Base-by-base conservation (phyloP, 768 basidiomycete species). In the Termitomyces sp. region DNA sequence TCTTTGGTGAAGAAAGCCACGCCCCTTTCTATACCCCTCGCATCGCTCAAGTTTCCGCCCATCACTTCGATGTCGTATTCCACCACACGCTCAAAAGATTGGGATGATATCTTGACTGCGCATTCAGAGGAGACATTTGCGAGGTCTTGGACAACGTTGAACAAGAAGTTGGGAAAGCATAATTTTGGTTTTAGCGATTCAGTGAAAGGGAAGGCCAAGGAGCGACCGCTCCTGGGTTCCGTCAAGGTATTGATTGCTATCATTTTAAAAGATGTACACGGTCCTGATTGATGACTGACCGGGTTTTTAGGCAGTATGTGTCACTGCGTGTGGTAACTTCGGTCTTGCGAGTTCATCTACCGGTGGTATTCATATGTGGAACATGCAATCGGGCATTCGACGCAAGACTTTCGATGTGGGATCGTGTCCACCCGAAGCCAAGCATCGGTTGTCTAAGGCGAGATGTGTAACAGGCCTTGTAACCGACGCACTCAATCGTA, bases 321-420 rank as follows among this genome's bases (percentile, higher is more conserved):
- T 98, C 20, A 89, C 95, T 4, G 89, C 93, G 0, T 99, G 97
- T 68, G 97, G 97, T 8, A 98, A 98, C 68, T 99, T 98, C 69
- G 93, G 91, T 32, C 71, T 98, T 12, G 93, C 85, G 4, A 86
- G 93, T 28, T 89, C 89, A 1, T 91, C 91, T 2, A 87, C 84
- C 0, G 91, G 92, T 2, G 80, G 79, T 28, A 89, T 98, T 41
- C 72, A 85, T 59, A 88, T 95, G 88, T 98, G 93, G 90, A 99
- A 98, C 69, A 86, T 99, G 86, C 96, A 99, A 72, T 94, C 91
- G 4, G 97, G 97, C 1, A 82, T 95, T 59, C 82, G 83, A 65
- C 81, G 96, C 48, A 91, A 89, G 73, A 79, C 81, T 1, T 98
- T 91, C 70, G 75, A 79, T 61, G 67, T 96, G 26, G 89, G 88